phyloP scores from a whole-genome alignment of 352 stramenopile genomes.

The Pythium insidiosum region DNA sequence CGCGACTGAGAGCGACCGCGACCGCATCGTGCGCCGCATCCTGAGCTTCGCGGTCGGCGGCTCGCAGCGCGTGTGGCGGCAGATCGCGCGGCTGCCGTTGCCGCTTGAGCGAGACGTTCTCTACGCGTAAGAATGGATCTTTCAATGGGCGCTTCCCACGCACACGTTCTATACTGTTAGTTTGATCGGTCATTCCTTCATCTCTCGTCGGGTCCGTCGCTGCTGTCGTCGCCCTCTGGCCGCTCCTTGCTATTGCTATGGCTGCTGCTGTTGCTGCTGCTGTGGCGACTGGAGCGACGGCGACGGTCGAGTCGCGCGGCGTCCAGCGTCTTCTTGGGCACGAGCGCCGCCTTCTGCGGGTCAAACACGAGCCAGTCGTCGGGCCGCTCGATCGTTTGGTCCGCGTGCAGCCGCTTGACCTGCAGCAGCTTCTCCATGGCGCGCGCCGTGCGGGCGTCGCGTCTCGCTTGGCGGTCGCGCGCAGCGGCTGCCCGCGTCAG shows the following conservation, averaged over 20 bases:
- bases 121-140: slow-evolving; percentile 21
- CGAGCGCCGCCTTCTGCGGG: slow-evolving; percentile 42
- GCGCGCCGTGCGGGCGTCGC: slow-evolving; percentile 16
- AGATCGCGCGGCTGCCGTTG: slow-evolving; percentile 33
- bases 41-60: slow-evolving; percentile 52
- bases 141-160: too few relatives aligned
- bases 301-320: too few relatives aligned
- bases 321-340: slow-evolving; percentile 35
- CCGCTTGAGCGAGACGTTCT: slow-evolving; percentile 38
- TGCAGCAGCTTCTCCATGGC: slow-evolving; percentile 45
- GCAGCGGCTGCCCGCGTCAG: too few relatives aligned
- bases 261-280: slow-evolving; percentile 1
- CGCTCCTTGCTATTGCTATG: too few relatives aligned
- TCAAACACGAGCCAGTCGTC: slow-evolving; percentile 78
- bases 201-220: too few relatives aligned
- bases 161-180: too few relatives aligned
- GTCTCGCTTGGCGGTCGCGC: too few relatives aligned
- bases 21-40: slow-evolving; percentile 45
- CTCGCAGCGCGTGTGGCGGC: slow-evolving; percentile 57
- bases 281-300: too few relatives aligned
- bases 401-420: slow-evolving; percentile 45
- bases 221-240: too few relatives aligned
- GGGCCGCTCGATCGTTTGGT: slow-evolving; percentile 39
- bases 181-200: too few relatives aligned
- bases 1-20: too few relatives aligned